Evolutionary conservation across 106 monocot species (phyloP).

Genomic region (Dioscorea alata): DNA sequence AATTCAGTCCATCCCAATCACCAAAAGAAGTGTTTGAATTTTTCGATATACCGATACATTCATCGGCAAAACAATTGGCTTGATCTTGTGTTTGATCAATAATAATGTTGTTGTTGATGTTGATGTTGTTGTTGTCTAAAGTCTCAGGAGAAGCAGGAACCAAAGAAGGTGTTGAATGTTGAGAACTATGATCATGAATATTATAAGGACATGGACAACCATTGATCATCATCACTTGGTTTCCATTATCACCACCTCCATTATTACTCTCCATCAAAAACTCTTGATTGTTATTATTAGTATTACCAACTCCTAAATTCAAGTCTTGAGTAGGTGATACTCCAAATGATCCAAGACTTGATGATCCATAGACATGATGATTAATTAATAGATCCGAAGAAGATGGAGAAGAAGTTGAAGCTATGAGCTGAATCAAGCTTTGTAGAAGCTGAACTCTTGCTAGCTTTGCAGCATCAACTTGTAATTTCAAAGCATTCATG

Average conservation of each 20-base stretch:
- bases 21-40: background rate
- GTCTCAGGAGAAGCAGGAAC: conserved; percentile 9
- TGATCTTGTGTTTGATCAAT: conserved; percentile 4
- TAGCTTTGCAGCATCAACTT: conserved; percentile 12
- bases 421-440: conserved; percentile 12
- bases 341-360: background rate
- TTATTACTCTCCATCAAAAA: background rate
- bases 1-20: conserved; percentile 12
- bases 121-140: background rate
- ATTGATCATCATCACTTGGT: background rate
- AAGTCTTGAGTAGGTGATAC: background rate
- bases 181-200: background rate
- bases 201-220: too few species aligned
- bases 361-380: background rate
- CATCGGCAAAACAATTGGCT: background rate
- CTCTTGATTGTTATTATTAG: background rate
- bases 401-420: background rate
- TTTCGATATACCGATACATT: conserved; percentile 3
- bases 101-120: background rate
- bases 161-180: conserved; percentile 11
- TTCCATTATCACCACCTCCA: too few species aligned
- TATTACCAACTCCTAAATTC: background rate
- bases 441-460: conserved; percentile 12
- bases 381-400: background rate
- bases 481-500: conserved; percentile 7